Percentiles rank a stretch among this genome's conserved stretches.
phyloP scores from a whole-genome alignment of 495 filamentous ascomycete species.

The Hypoxylon trugodes region DNA sequence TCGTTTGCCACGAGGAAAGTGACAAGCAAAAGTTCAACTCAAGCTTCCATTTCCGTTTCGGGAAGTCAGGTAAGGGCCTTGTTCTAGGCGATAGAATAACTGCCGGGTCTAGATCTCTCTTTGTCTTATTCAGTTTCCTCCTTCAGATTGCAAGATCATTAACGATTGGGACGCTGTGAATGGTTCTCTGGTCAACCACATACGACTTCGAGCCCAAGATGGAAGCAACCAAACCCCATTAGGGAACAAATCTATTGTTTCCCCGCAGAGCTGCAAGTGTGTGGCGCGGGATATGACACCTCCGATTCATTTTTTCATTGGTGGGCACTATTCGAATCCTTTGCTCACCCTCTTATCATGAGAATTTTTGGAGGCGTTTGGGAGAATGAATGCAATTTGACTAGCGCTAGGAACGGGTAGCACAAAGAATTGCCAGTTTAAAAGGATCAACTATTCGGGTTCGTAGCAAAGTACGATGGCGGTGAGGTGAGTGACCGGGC shows the following conservation, averaged over 20 bases:
- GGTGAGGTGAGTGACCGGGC: slow-evolving; percentile 17
- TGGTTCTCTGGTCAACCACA: neutral
- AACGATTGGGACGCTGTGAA: slow-evolving; percentile 8
- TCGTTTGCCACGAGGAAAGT: too few species aligned
- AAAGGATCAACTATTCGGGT: slow-evolving; percentile 1
- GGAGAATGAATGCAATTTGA: slow-evolving; percentile 17
- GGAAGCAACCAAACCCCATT: neutral
- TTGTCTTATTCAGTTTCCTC: neutral
- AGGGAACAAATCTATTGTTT: neutral
- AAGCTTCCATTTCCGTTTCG: neutral
- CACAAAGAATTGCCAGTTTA: slow-evolving; percentile 16
- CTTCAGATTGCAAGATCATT: neutral
- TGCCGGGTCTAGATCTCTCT: slow-evolving; percentile 7
- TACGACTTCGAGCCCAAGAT: neutral
- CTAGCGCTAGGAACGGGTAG: slow-evolving; percentile 7
- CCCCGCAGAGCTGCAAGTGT: slow-evolving; percentile 18
- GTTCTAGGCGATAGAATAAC: neutral
- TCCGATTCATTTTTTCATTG: slow-evolving; percentile 20
- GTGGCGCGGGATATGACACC: slow-evolving; percentile 16
- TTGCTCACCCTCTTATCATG: slow-evolving; percentile 9
- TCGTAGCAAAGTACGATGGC: neutral
- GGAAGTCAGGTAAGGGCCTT: neutral
- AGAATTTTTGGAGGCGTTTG: neutral
- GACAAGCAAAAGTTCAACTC: neutral
- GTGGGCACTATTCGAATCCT: slow-evolving; percentile 23